Evolutionary conservation across 352 stramenopile genomes (phyloP), one percentile per base, ranked within the genome.

Genomic region (Pythium grandisporangium): DNA sequence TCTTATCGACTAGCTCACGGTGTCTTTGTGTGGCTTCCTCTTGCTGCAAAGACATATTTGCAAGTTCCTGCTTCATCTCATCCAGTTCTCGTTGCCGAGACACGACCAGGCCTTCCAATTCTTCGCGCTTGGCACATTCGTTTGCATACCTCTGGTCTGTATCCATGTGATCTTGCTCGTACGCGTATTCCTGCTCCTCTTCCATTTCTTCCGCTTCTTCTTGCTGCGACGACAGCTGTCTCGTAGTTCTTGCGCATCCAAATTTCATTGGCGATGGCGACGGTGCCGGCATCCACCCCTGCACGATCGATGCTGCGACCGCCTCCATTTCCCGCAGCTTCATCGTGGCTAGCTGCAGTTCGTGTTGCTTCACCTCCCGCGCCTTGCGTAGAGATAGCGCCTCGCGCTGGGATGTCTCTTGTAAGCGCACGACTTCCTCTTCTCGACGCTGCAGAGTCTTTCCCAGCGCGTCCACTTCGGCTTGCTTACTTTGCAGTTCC

Each of bases 261-360:
- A 14, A 23, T 21, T 21, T 6, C 23, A 24, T 41, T 17, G 12
- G 1, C 33, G 30, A 45, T 65, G 8, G 55, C 53, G 23, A 53
- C 63, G 16, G 53, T 57, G 10, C 62, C 25, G 6, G 48, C 21
- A 16, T 29, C 21, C 14, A 43, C 16, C 14, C 19, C 42, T 32
- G 5, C 21, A 33, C n/a, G 34, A 12, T 22, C 17, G 50, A 48
- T 21, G 56, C 46, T 6, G 50, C 54, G 10, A 69, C 63, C 10
- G 63, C 61, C 23, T 90, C 71, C 52, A 84, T 64, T 43, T 84
- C 67, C 21, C 69, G 67, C 22, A 90, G 36, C 46, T 70, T 74
- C 23, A 84, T 45, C 36, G 79, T 75, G 2, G 71, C 58, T 36
- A 84, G 43, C 16, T 66, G 62, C 17, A 88, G 45, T 22, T 84